Base-by-base conservation (phyloP, 208 protist species). In the Acanthamoeba castellanii region DNA sequence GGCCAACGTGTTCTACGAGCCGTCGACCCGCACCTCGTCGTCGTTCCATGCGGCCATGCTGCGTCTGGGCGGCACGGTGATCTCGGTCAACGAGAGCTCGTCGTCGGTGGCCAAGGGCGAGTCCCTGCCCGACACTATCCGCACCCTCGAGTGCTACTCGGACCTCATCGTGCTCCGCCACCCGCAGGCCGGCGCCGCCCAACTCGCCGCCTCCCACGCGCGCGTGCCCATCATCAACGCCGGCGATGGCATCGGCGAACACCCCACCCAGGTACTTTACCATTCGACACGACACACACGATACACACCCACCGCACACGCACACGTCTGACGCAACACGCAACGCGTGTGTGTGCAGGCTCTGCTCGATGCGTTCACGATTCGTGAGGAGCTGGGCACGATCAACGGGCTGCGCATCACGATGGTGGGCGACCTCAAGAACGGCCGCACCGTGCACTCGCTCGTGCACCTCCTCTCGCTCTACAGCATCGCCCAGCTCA, bases 311-410 rank as follows among this genome's bases (percentile, higher is more conserved):
- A 9, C 9, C 70, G 34, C 34, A 42, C 34, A 25, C 30, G 20
- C 32, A 20, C 32, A 78, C 32, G 34, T 32, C 9, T 25, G 20
- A 13, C 13, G 13, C 9, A 11, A 18, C 70, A 45, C 70, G 34
- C 34, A 27, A 18, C 13, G 7, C 20, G 22, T 91, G 14, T 91
- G 8, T 45, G 11, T 70, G 57, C 98, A 99, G 97, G 98, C 99
- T n/a, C 97, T 99, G n/a, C 97, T 99, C 22, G 99, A 99, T 95
- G 95, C 98, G 6, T 99, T 99, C 93, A 99, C 99, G 16, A 99
- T 99, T 32, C 95, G 98, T 76, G 98, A 98, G 45, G 99, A 99
- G 97, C 97, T 99, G 27, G 99, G 97, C 68, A 98, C 96, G 1
- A 94, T 98, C 27, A 98, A 99, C 95, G 98, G 98, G 20, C 96